Evolutionary conservation across 2,329 filamentous ascomycete genomes (phyloP), one percentile per base, ranked within the genome.

Genomic region (Penicillium sp.): DNA sequence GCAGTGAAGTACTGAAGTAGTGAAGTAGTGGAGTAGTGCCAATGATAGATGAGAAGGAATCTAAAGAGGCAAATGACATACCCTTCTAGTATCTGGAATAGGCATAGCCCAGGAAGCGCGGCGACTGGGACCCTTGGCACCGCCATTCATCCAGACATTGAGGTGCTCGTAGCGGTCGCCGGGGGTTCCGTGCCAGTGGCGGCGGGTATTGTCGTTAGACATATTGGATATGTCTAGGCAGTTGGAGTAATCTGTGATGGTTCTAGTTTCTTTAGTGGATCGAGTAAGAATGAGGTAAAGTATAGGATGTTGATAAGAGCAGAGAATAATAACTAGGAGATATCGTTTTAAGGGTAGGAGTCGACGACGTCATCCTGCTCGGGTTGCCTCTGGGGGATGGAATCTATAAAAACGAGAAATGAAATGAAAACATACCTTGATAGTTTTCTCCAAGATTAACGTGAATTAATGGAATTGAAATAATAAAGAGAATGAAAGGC

Each of bases 81-180:
- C 66, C 17, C 64, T 61, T 48, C 66, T 55, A 35, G 54, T 55
- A 17, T 37, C 51, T 46, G 49, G 59, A 37, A 49, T 55, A 4
- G 49, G 57, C 6, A 53, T 52, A 7, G 58, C 60, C 55, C 56
- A 61, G 19, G 59, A 53, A 28, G 62, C 57, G 2, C 58, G 54
- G 21, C 50, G 24, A 2, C 51, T 48, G 12, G 64, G 60, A 6
- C 56, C 57, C 41, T 59, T 62, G 15, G 56, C 53, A 17, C 67
- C 67, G 26, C 67, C 67, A 28, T 47, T 54, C 48, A 65, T 61
- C 67, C 66, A 69, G 51, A 65, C 64, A 43, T 67, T 69, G 34
- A 54, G 59, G 43, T 68, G 67, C 40, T 69, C 63, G 51, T 69
- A 51, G 45, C 67, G 64, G 41, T 67, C 53, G 29, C 67, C 67